Evolutionary conservation across 305 asterid species (phyloP).

Genomic region (Fraxinus dipetala): DNA sequence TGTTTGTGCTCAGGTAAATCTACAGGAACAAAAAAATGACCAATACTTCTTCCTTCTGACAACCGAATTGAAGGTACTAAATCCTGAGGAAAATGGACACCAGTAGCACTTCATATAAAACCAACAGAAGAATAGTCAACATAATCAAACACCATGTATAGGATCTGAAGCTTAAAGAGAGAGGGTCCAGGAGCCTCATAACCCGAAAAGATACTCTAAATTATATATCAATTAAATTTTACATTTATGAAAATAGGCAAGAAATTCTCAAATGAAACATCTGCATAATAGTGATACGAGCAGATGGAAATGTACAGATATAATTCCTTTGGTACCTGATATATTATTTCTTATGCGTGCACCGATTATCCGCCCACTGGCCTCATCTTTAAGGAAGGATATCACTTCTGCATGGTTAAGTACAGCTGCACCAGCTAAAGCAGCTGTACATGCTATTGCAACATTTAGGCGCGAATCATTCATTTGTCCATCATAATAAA

Average conservation of each 20-base stretch:
- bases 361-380: slow-evolving; percentile 63
- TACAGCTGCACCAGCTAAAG: slow-evolving; percentile 86
- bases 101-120: slow-evolving; percentile 16
- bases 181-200: slow-evolving; percentile 4
- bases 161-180: not conserved
- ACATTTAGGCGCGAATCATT: slow-evolving; percentile 91
- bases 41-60: not conserved
- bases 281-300: not conserved
- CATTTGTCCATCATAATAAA: slow-evolving; percentile 98
- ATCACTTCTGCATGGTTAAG: slow-evolving; percentile 92
- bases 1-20: slow-evolving; percentile 8
- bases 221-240: not conserved
- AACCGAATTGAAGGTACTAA: not conserved
- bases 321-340: slow-evolving; percentile 53
- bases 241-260: too few relatives aligned
- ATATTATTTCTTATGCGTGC: slow-evolving; percentile 76
- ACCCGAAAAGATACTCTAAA: not conserved
- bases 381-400: slow-evolving; percentile 70
- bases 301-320: not conserved
- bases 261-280: not conserved
- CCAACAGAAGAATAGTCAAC: not conserved
- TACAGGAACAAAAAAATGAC: not conserved
- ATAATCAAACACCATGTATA: not conserved
- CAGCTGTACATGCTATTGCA: slow-evolving; percentile 89
- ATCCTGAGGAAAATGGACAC: slow-evolving; percentile 8